Evolutionary conservation across 768 basidiomycete species (phyloP).

Genomic region (Serendipita indica): DNA sequence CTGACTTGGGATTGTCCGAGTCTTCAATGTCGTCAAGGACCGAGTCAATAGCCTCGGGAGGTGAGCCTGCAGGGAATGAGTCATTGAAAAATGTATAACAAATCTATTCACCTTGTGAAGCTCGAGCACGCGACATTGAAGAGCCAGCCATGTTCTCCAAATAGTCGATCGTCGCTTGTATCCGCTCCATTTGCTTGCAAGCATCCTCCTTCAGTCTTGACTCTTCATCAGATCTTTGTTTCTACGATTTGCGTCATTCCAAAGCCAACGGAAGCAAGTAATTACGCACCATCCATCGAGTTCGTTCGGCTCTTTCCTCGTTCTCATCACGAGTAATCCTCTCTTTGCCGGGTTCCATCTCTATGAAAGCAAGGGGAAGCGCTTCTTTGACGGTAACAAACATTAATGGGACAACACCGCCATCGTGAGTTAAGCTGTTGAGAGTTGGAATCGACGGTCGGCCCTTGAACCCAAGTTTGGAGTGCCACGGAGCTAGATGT

Average conservation of each 20-base stretch:
- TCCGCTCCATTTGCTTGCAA: constrained; percentile 37
- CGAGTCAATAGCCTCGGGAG: constrained; percentile 27
- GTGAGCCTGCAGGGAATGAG: constrained; percentile 22
- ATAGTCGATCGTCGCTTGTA: constrained; percentile 49
- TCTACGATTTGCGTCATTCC: constrained; percentile 25
- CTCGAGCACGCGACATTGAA: constrained; percentile 16
- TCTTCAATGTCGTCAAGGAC: constrained; percentile 55
- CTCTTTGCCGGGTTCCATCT: constrained; percentile 37
- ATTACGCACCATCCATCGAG: constrained; percentile 52
- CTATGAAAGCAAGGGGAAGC: constrained; percentile 69
- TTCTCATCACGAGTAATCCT: constrained; percentile 43
- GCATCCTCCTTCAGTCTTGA: constrained; percentile 41
- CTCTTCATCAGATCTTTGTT: constrained; percentile 41
- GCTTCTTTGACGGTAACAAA: constrained; percentile 25
- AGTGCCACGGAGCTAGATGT: constrained; percentile 75
- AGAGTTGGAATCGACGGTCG: constrained; percentile 60
- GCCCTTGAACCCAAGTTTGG: constrained; percentile 64
- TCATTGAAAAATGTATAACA: constrained; percentile 15
- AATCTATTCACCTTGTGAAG: background rate
- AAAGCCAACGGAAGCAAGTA: background rate
- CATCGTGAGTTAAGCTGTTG: constrained; percentile 64
- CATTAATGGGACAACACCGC: constrained; percentile 61
- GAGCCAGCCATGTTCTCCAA: constrained; percentile 42
- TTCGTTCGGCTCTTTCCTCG: constrained; percentile 47
- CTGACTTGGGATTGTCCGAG: constrained; percentile 28